These are phyloP conservation scores for Platismatia glauca DNA, from an alignment of 495 filamentous ascomycete genomes.

Conservation along the genomic window DNA sequence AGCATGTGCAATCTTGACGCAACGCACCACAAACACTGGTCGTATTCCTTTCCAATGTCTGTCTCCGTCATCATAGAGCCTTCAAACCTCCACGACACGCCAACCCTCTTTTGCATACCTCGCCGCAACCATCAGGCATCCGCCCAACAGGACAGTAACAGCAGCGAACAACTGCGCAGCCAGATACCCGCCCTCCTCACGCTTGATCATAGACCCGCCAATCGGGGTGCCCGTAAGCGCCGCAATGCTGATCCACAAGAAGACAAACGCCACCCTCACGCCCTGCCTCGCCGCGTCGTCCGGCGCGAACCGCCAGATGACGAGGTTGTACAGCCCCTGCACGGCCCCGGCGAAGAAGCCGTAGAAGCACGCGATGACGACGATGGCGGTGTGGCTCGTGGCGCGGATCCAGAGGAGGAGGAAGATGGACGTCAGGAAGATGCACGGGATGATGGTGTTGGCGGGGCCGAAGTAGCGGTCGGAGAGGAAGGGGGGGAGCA, in stretches of 20 bases:
- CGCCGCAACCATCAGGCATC: conserved; percentile 7
- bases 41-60: not conserved
- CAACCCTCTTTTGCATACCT: conserved; percentile 15
- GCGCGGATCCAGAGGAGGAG: conserved; percentile 58
- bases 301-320: conserved; percentile 22
- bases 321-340: conserved; percentile 56
- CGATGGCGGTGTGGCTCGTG: conserved; percentile 38
- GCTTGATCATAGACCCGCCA: conserved; percentile 52
- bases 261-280: conserved; percentile 70
- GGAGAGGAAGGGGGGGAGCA: conserved; percentile 55
- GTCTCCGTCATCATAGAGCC: not conserved
- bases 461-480: conserved; percentile 56
- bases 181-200: conserved; percentile 42
- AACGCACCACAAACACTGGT: not conserved
- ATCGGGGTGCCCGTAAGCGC: conserved; percentile 67
- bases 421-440: conserved; percentile 42
- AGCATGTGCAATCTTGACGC: not conserved
- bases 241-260: conserved; percentile 66
- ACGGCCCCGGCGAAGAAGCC: conserved; percentile 56
- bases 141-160: conserved; percentile 9
- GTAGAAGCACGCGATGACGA: conserved; percentile 54
- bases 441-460: conserved; percentile 51
- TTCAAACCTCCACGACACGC: conserved; percentile 12
- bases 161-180: conserved; percentile 49
- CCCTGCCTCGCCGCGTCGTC: conserved; percentile 59